Base-by-base conservation (phyloP, 345 rosid species). In the Salix suchowensis region DNA sequence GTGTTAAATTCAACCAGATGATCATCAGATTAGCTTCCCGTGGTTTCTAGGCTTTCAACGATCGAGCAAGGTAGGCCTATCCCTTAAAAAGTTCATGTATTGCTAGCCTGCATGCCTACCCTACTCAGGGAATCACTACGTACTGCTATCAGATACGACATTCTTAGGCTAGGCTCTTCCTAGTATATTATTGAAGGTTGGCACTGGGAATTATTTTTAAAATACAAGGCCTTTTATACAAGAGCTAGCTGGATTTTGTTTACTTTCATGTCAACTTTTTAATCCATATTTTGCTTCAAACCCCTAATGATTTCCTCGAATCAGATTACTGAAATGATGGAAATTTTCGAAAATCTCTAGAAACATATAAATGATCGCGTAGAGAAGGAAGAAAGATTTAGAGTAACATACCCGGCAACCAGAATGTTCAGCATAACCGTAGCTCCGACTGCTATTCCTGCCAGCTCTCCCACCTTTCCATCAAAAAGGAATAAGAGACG, bases 361-460 rank as follows among this genome's bases (percentile, higher is more conserved):
- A 13, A 7, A 7, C 3, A 19, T 19, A 32, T 65, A 11, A 28
- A 16, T 34, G 37, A 13, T 32, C 14, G 58, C 36, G 1, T 30
- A 2, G 10, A 8, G 24, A 61, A 23, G 6, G 24, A 18, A n/a
- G 64, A 62, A 12, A 5, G 11, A 15, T 24, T 18, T 23, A 14
- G 39, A 18, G 13, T 74, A 16, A 42, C 71, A 44, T 50, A 64
- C 4, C 39, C 44, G 16, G 58, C 71, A 64, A 96, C 90, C 52
- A 96, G 97, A 78, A 93, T 91, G 85, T 96, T 96, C 39, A 96
- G 97, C 94, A 93, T 82, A 70, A 96, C 99, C 0, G 99, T 87
- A 34, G 99, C 99, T 79, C 99, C 99, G 77, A 96, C 99, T 8
- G 98, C 99, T 67, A 96, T 93, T 14, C 99, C 99, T 0, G 99